Conservation (phyloP, 2,329 filamentous ascomycete genomes). For the Fusarium irregulare region DNA sequence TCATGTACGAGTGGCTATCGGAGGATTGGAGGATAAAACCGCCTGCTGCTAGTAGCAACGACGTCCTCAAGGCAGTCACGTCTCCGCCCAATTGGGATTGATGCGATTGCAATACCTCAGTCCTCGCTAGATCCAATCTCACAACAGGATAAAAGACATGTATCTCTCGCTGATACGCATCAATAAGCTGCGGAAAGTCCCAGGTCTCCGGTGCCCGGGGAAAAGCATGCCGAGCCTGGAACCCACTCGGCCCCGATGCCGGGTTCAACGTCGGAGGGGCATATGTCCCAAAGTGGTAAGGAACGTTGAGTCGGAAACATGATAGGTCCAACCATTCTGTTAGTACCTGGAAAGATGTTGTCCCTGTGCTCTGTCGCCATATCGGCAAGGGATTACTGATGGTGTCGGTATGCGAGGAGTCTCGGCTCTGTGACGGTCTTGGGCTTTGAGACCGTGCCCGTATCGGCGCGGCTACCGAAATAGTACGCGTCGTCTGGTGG, state of each 20-base stretch:
- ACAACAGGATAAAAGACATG: conserved; percentile 5
- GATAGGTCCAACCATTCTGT: conserved; percentile 9
- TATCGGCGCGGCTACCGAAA: background rate
- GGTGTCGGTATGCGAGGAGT: conserved; percentile 6
- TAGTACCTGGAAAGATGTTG: background rate
- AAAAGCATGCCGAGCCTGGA: background rate
- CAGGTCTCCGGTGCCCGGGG: background rate
- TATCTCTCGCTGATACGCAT: conserved; percentile 2
- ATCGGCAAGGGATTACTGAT: conserved; percentile 6
- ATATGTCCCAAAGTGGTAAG: conserved; percentile 11
- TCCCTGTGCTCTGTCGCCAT: background rate
- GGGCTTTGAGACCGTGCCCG: background rate
- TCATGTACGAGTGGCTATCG: background rate
- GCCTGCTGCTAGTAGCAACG: background rate
- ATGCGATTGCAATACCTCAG: background rate
- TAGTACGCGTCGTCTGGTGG: background rate
- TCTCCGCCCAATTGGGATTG: background rate
- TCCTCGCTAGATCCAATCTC: background rate
- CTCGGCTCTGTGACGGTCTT: conserved; percentile 1
- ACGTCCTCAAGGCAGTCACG: background rate
- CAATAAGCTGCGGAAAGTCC: background rate
- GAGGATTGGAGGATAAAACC: background rate
- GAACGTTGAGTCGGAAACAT: conserved; percentile 7
- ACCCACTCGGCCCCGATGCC: background rate
- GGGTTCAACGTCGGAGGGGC: background rate